phyloP scores from a whole-genome alignment of 305 asterid genomes.

The Fraxinus latifolia region DNA sequence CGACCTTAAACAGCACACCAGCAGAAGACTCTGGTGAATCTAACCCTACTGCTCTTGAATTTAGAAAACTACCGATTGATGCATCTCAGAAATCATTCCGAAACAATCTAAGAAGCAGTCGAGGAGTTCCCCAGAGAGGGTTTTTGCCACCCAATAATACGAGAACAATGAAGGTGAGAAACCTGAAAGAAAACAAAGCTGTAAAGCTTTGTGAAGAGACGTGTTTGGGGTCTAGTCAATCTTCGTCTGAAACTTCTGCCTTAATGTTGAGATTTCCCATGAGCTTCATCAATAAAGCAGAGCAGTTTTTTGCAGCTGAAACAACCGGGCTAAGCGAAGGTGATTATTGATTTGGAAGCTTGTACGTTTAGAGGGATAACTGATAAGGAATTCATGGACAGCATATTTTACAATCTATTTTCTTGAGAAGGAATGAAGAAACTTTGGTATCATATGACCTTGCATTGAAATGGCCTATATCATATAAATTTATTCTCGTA shows the following conservation, averaged over 20 bases:
- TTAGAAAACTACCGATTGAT: constrained; percentile 50
- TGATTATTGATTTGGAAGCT: constrained; percentile 26
- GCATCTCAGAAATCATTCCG: constrained; percentile 45
- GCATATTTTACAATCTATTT: neutral
- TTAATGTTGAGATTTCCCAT: constrained; percentile 73
- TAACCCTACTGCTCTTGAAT: constrained; percentile 40
- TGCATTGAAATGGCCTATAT: neutral
- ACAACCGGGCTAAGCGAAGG: constrained; percentile 17
- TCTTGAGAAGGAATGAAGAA: neutral
- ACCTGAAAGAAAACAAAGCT: constrained; percentile 54
- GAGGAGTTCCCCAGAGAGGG: constrained; percentile 49
- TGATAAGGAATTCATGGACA: neutral
- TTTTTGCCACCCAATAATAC: constrained; percentile 27
- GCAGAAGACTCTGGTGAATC: constrained; percentile 46
- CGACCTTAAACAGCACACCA: constrained; percentile 25
- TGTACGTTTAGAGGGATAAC: neutral
- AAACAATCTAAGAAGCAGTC: constrained; percentile 35
- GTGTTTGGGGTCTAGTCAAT: constrained; percentile 36
- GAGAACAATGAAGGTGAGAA: constrained; percentile 48
- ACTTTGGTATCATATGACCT: neutral
- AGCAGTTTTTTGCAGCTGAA: constrained; percentile 68
- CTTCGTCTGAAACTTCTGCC: constrained; percentile 42
- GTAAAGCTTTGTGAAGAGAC: constrained; percentile 56
- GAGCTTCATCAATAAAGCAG: constrained; percentile 68
- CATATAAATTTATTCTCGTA: neutral